Evolutionary conservation across 352 stramenopile species (phyloP), one percentile per base, ranked within the genome.

Genomic region (Phytophthora pistaciae): DNA sequence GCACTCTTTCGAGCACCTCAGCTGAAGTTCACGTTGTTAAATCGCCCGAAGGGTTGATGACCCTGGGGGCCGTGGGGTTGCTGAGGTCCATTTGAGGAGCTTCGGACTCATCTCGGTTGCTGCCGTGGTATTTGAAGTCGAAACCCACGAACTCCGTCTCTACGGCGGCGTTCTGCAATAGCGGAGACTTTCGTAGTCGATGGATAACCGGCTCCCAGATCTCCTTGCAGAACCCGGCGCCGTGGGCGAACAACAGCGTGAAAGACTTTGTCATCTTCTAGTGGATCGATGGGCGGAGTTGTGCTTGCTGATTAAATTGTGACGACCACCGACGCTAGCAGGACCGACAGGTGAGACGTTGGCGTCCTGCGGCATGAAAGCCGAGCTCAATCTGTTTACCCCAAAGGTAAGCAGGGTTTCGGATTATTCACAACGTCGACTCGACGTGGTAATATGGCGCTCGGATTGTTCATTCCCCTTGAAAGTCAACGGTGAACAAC

Each of bases 51-150:
- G 78, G 76, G 27, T 88, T 78, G 23, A 52, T 18, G 16, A 88
- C 81, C 31, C 81, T 69, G 21, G 74, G 78, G 0, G 49, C 44
- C n/a, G 16, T 20, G 11, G 60, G 56, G 60, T 86, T 75, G n/a
- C 69, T 67, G 3, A 79, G 18, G 33, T 79, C 53, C 21, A 85
- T 54, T 16, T 60, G 31, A 3, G 81, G 46, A 7, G 59, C 29
- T 8, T 78, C 55, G 0, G 74, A 84, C 13, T 82, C 68, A 56
- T 90, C 79, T 16, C 77, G 70, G 8, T 84, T 80, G 54, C 59
- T 66, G 50, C 83, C 83, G 60, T 91, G 83, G 67, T 79, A 89
- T 42, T 76, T 80, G 50, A 87, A 79, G 59, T 87, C 80, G 54
- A 88, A 86, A 36, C 21, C 70, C 42, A 75, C 59, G 25, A 80